A percentile compares a stretch with the other conserved stretches of the same genome.
phyloP scores from a whole-genome alignment of 495 filamentous ascomycete species.

The Neurospora africana region DNA sequence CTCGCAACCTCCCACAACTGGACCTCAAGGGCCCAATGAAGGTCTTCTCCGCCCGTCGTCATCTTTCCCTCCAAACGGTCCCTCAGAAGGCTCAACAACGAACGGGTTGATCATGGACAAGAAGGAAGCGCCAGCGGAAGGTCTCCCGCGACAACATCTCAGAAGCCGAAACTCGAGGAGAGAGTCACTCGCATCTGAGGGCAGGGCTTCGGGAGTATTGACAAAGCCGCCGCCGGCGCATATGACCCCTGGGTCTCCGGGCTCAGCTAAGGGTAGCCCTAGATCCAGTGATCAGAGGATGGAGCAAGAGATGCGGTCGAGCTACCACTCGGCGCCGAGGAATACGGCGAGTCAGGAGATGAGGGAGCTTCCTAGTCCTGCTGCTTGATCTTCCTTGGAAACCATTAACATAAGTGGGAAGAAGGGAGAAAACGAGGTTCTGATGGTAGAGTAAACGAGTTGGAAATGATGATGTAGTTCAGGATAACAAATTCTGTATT shows the following conservation, averaged over 20 bases:
- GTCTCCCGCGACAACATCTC: neutral
- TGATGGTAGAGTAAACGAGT: neutral
- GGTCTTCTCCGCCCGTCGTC: neutral
- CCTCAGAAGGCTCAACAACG: neutral
- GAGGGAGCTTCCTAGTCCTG: neutral
- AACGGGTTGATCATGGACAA: neutral
- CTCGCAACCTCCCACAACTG: neutral
- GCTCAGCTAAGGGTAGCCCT: neutral
- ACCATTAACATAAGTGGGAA: too few relatives aligned
- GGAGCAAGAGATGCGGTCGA: neutral
- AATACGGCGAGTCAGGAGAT: neutral
- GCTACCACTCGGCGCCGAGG: neutral
- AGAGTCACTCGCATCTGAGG: neutral
- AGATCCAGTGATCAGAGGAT: neutral
- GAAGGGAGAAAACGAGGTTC: too few relatives aligned
- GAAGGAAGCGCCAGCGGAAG: neutral
- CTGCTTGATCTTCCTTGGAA: neutral
- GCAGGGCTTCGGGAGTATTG: neutral
- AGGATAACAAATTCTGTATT: neutral
- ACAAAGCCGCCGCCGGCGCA: neutral
- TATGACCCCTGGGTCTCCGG: neutral
- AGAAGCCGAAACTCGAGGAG: neutral
- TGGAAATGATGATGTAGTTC: neutral
- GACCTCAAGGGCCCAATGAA: slow-evolving; percentile 10
- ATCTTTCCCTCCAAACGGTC: neutral